Percentiles rank a stretch among this genome's conserved stretches.
Evolutionary conservation across 2,329 filamentous ascomycete genomes (phyloP).

Genomic region (Lizonia empirigonia): DNA sequence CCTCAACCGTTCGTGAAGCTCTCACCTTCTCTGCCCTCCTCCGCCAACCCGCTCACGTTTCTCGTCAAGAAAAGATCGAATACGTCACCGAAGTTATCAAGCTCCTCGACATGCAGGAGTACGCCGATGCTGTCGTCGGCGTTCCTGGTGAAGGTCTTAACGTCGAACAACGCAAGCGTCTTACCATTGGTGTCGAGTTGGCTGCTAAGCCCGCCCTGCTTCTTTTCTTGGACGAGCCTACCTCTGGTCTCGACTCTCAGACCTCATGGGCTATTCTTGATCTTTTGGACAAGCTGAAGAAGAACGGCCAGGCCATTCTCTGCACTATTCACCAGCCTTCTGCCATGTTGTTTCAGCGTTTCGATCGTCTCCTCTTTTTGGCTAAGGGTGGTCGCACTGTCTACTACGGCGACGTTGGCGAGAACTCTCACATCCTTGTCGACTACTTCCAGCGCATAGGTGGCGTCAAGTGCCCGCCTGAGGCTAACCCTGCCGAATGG

Average conservation of each 20-base stretch:
- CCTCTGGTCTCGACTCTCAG: conserved; percentile 89
- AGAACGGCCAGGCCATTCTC: conserved; percentile 82
- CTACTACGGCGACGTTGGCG: conserved; percentile 80
- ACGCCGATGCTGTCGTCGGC: conserved; percentile 89
- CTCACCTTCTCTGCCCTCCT: conserved; percentile 84
- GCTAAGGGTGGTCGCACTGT: conserved; percentile 77
- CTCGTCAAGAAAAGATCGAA: conserved; percentile 76
- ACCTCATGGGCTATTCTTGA: conserved; percentile 92
- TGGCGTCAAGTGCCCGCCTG: conserved; percentile 65
- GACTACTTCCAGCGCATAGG: conserved; percentile 79
- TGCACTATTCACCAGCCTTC: conserved; percentile 98
- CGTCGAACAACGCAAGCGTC: conserved; percentile 70
- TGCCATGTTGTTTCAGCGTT: conserved; percentile 91
- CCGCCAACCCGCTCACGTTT: conserved; percentile 77
- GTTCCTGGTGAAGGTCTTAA: conserved; percentile 81
- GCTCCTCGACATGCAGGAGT: conserved; percentile 86
- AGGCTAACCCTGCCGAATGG: conserved; percentile 82
- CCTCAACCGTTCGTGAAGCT: conserved; percentile 85
- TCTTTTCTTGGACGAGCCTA: conserved; percentile 93
- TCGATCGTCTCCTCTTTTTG: conserved; percentile 80
- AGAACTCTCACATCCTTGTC: conserved; percentile 70
- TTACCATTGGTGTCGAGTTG: conserved; percentile 95
- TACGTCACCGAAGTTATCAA: conserved; percentile 93
- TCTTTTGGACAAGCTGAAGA: conserved; percentile 85
- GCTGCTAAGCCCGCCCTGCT: conserved; percentile 88